A percentile compares a stretch with the other conserved stretches of the same genome.
These are phyloP conservation scores for Coprinopsis marcescibilis DNA, from an alignment of 768 basidiomycete genomes.

Conservation along the genomic window DNA sequence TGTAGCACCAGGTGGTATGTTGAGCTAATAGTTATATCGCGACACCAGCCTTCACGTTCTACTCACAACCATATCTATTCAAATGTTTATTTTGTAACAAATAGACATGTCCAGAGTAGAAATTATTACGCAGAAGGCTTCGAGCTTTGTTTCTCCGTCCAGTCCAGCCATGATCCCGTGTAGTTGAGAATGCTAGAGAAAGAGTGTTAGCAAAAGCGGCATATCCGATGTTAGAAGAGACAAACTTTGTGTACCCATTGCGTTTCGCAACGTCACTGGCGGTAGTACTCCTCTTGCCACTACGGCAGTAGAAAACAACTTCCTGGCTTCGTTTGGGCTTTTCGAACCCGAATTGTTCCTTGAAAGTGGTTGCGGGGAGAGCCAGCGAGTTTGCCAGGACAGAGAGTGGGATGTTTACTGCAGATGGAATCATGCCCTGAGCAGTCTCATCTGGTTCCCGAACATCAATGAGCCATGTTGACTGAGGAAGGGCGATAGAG, in stretches of 20 bases:
- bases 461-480: constrained; percentile 80
- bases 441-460: constrained; percentile 88
- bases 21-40: too few relatives aligned
- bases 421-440: constrained; percentile 88
- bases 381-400: constrained; percentile 65
- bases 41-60: too few relatives aligned
- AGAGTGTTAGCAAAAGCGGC: constrained; percentile 1
- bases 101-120: too few relatives aligned
- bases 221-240: constrained; percentile 4
- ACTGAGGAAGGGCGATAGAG: constrained; percentile 29
- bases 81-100: too few relatives aligned
- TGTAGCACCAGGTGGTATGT: too few relatives aligned
- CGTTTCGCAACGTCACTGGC: constrained; percentile 79
- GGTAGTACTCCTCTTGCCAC: constrained; percentile 75
- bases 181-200: constrained; percentile 60
- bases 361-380: constrained; percentile 50
- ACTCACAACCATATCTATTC: too few relatives aligned
- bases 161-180: constrained; percentile 85
- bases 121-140: constrained; percentile 13
- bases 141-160: constrained; percentile 53
- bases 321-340: constrained; percentile 69
- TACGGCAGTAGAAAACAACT: constrained; percentile 86
- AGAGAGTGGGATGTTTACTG: constrained; percentile 85
- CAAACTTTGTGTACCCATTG: constrained; percentile 79
- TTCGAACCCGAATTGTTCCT: constrained; percentile 61